Evolutionary conservation across 2,329 filamentous ascomycete species (phyloP), one percentile per base, ranked within the genome.

Genomic region (Xylaria sp.): DNA sequence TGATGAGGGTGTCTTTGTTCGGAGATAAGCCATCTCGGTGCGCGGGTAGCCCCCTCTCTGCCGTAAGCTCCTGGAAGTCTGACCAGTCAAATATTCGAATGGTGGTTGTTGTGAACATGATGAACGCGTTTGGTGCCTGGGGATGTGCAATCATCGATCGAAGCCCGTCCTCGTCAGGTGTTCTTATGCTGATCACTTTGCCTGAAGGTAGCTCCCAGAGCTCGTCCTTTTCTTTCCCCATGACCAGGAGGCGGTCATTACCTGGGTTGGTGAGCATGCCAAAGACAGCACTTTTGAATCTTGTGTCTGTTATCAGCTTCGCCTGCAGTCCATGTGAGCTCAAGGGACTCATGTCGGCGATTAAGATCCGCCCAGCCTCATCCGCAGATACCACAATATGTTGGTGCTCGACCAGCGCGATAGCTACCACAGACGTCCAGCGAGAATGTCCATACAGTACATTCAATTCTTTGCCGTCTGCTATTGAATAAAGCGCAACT

Each of bases 301-400:
- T 53, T 14, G 45, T 63, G 49, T 69, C 63, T 4, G 63, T 33
- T 19, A 70, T 51, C 38, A 69, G 21, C 25, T 54, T n/a, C 7
- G 49, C 57, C 5, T 57, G 37, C 7, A 58, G 4, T 28, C 46
- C 52, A 43, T 43, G 8, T 21, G 47, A 31, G 38, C 31, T 50
- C 5, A 50, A 37, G 35, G 28, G 31, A 12, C 47, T 35, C 4
- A 71, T 51, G 35, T 69, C 46, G 7, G 52, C 64, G 12, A 73
- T 64, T 42, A 75, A 33, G 14, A 76, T 60, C 8, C 70, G 64
- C 12, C 67, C 69, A 17, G 67, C 64, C 19, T 71, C 66, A 64
- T 76, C 73, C 2, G 70, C 72, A 23, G 71, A 73, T 23, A 72
- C 53, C 12, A 75, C 51, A n/a, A 72, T 21, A 17, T 63, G 62